Evolutionary conservation across 495 filamentous ascomycete species (phyloP).

Genomic region (Extremus antarcticus): DNA sequence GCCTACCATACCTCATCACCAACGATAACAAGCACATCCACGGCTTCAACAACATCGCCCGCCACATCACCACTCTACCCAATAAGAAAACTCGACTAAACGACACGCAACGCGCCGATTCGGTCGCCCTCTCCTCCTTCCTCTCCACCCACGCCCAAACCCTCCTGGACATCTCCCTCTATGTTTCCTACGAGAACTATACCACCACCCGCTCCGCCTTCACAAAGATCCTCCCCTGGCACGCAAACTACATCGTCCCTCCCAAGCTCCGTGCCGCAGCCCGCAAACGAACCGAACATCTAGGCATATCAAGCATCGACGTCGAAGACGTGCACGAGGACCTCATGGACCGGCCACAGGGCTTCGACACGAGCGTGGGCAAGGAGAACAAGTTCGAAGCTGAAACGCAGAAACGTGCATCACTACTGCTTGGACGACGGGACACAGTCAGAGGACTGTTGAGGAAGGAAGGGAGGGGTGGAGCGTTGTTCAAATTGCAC

Average conservation of each 20-base stretch:
- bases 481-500: conserved; percentile 55
- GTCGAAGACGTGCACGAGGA: conserved; percentile 36
- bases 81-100: neutral
- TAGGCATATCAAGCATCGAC: conserved; percentile 59
- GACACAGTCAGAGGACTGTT: conserved; percentile 25
- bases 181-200: conserved; percentile 82
- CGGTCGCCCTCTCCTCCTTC: conserved; percentile 17
- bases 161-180: conserved; percentile 45
- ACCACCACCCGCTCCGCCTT: conserved; percentile 62
- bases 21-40: conserved; percentile 53
- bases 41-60: conserved; percentile 62
- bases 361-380: conserved; percentile 7
- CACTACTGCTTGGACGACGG: conserved; percentile 21
- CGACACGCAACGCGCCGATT: conserved; percentile 4
- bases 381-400: conserved; percentile 6
- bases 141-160: conserved; percentile 22
- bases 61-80: neutral
- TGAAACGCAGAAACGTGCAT: conserved; percentile 14
- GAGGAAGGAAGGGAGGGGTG: conserved; percentile 24
- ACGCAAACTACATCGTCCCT: conserved; percentile 70
- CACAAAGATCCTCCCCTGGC: conserved; percentile 65
- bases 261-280: conserved; percentile 55
- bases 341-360: conserved; percentile 4
- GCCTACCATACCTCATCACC: conserved; percentile 7
- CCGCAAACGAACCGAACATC: conserved; percentile 56